These are phyloP conservation scores for Chalciporus sphaerocephalus DNA, from an alignment of 768 basidiomycete genomes.

Conservation along the genomic window DNA sequence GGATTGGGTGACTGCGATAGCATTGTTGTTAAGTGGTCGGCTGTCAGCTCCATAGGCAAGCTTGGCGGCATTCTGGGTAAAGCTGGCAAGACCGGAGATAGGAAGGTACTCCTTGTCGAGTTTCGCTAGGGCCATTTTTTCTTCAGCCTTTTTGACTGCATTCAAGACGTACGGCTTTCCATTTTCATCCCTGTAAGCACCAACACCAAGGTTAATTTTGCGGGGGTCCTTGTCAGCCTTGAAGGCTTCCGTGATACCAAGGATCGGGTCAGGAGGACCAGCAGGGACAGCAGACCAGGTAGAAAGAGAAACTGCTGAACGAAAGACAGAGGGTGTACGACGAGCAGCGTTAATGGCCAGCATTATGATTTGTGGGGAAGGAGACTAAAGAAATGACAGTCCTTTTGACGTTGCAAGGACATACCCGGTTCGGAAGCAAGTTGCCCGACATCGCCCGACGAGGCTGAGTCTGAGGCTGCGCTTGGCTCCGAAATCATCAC, in stretches of 20 bases:
- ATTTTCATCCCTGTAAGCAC: slow-evolving; percentile 89
- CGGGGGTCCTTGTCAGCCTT: slow-evolving; percentile 88
- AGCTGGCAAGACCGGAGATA: slow-evolving; percentile 85
- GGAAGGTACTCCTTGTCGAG: slow-evolving; percentile 95
- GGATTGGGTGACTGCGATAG: slow-evolving; percentile 82
- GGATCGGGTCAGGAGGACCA: slow-evolving; percentile 90
- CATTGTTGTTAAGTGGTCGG: slow-evolving; percentile 60
- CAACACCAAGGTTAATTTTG: slow-evolving; percentile 98
- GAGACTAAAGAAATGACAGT: neutral
- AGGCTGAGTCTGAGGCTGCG: neutral
- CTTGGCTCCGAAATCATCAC: neutral
- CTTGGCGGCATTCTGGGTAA: slow-evolving; percentile 82
- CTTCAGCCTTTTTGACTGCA: slow-evolving; percentile 88
- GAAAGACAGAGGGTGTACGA: slow-evolving; percentile 41
- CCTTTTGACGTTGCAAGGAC: neutral
- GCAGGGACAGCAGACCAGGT: slow-evolving; percentile 80
- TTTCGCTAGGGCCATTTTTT: slow-evolving; percentile 55
- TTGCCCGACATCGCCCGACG: slow-evolving; percentile 2
- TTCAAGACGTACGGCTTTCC: slow-evolving; percentile 94
- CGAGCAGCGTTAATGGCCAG: slow-evolving; percentile 46
- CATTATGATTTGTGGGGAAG: slow-evolving; percentile 34
- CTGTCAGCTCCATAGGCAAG: slow-evolving; percentile 89
- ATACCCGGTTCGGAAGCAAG: slow-evolving; percentile 18
- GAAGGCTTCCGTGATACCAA: slow-evolving; percentile 92
- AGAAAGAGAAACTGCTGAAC: slow-evolving; percentile 47